A percentile compares a stretch with the other conserved stretches of the same genome.
Evolutionary conservation across 345 rosid species (phyloP).

Genomic region (Hirschfeldia incana): DNA sequence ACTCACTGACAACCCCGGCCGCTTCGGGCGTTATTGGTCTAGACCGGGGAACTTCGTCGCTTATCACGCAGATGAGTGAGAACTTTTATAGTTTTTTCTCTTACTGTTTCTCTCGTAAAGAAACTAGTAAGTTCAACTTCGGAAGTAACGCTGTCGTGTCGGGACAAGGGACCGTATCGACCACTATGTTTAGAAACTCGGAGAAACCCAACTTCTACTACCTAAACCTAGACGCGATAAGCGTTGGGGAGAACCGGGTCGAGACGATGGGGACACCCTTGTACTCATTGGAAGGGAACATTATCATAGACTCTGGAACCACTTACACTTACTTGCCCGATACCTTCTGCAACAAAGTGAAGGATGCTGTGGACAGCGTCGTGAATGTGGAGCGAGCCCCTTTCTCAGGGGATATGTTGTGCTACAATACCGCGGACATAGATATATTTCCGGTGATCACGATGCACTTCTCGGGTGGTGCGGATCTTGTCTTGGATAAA

Average conservation of each 20-base stretch:
- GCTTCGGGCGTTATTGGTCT: neutral
- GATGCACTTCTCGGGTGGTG: slow-evolving; percentile 14
- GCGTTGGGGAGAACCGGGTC: neutral
- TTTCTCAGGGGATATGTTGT: neutral
- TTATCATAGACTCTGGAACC: neutral
- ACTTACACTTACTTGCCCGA: neutral
- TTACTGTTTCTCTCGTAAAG: neutral
- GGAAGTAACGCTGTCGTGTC: neutral
- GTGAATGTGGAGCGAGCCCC: neutral
- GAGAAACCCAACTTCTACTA: neutral
- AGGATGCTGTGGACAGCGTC: neutral
- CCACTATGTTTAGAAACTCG: neutral
- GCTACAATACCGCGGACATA: neutral
- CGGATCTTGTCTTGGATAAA: neutral
- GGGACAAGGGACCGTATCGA: neutral
- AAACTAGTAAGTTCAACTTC: neutral
- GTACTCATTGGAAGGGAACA: neutral
- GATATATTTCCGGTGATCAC: slow-evolving; percentile 16
- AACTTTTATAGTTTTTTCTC: neutral
- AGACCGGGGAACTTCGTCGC: neutral
- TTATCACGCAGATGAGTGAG: neutral
- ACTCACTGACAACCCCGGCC: neutral
- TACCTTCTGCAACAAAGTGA: neutral
- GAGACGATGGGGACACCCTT: neutral
- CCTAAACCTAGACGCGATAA: neutral